Base-by-base conservation (phyloP, 2,329 filamentous ascomycete species). In the Chaetomiaceae sp. region DNA sequence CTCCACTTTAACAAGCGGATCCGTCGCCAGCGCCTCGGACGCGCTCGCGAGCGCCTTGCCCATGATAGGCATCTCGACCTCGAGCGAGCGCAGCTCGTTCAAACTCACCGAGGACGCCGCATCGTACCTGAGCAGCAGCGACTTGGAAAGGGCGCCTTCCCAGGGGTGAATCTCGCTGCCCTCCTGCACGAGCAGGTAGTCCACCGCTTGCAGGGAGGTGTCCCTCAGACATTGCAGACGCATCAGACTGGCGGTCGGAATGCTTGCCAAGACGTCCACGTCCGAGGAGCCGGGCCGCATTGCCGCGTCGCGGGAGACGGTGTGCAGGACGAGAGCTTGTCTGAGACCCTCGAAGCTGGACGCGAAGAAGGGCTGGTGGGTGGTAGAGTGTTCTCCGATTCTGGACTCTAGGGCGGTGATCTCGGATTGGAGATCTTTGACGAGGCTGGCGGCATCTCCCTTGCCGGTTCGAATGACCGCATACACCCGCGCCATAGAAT, bases 21-120 rank as follows among this genome's bases (percentile, higher is more conserved):
- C 76, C 14, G 71, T 66, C 3, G 74, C 68, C 38, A 86, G 67
- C 23, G 80, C 69, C 29, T 70, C 63, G 50, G 76, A 77, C 54
- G 81, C 74, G 33, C 69, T 65, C 44, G 78, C 70, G 23, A 87
- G 61, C 52, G 82, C 77, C 40, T 75, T 74, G 9, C 81, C 81
- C 55, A 88, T 71, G 3, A 79, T 72, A 8, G 83, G 82, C 46
- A 88, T 69, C 63, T 90, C 87, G 1, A 75, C 72, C 66, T 88
- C 83, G 0, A 90, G 72, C 17, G 86, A 74, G 40, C 79, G 75
- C 44, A 90, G 70, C 38, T 83, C 81, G 42, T 77, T 77, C 36
- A 90, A 70, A 42, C 73, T 79, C 0, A 84, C 80, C 22, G 76
- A 71, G 12, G 71, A 69, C 17, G 84, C 67, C 1, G 67, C 70